Base-by-base conservation (phyloP, 2,329 filamentous ascomycete species). In the Nectriaceae sp. region DNA sequence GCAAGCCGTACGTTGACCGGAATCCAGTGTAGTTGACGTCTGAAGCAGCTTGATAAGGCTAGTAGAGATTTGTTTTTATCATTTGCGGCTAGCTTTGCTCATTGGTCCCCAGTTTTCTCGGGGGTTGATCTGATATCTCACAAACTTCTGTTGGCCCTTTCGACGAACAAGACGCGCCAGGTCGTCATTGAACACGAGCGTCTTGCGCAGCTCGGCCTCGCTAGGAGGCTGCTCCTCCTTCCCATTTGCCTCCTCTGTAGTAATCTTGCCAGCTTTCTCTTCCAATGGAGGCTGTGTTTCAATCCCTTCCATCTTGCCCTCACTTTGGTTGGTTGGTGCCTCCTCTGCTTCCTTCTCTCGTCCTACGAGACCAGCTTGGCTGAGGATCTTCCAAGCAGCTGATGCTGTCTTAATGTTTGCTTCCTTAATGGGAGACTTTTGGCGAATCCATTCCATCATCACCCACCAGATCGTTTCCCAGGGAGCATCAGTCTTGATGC, bases 51-150 rank as follows among this genome's bases (percentile, higher is more conserved):
- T 29, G 24, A 29, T 13, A 13, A 29, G 24, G 24, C 24, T 13
- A n/a, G n/a, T 13, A 6, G 24, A 29, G 24, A 29, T 29, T 6
- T 29, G 6, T 29, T 29, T 13, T 13, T 13, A 29, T 90, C 68
- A 93, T 76, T 69, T 68, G n/a, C 73, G 75, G 55, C 68, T 76
- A 21, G 81, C 81, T 55, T 75, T 74, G 44, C 72, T 75, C 83
- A 96, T 84, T 1, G 94, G 94, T 0, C 94, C 94, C 94, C 94
- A 99, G 67, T 97, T 94, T 63, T 90, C 86, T 50, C 87, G 78
- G 39, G 94, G 94, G 65, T 97, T 97, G 52, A 86, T 73, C 73
- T 96, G 94, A 69, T 97, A 99, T 54, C 93, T 79, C 45, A 95
- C 84, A 39, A 95, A 77, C 55, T 85, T 87, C 65, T 82, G 86